Conservation (phyloP, 345 rosid species). For the Viola odorata region DNA sequence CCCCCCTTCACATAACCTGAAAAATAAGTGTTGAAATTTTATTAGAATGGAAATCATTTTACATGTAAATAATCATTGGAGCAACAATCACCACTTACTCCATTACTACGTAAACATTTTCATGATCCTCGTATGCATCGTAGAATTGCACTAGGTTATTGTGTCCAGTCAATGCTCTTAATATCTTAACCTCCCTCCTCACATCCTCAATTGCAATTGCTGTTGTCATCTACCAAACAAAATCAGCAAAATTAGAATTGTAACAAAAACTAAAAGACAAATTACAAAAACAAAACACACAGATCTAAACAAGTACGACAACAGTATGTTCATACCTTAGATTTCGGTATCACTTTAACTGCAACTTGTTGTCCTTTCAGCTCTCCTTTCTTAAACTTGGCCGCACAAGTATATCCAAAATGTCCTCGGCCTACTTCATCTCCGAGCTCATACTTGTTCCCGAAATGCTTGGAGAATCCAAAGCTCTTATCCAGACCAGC, state of each 20-base stretch:
- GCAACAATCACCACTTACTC: conserved; percentile 52
- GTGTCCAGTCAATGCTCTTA: conserved; percentile 86
- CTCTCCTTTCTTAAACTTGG: conserved; percentile 29
- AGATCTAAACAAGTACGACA: not conserved
- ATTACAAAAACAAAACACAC: not conserved
- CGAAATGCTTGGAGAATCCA: conserved; percentile 80
- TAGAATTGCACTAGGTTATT: conserved; percentile 70
- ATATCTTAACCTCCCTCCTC: conserved; percentile 91
- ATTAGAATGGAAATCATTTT: too few species aligned
- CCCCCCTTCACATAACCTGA: conserved; percentile 96
- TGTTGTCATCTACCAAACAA: conserved; percentile 68
- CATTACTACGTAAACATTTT: conserved; percentile 85
- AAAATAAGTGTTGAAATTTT: conserved; percentile 3
- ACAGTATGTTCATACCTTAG: conserved; percentile 45
- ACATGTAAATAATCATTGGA: not conserved
- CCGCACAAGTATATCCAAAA: conserved; percentile 32
- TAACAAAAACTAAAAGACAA: too few species aligned
- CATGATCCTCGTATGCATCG: conserved; percentile 84
- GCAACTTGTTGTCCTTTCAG: conserved; percentile 32
- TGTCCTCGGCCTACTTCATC: conserved; percentile 38
- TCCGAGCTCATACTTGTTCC: conserved; percentile 36
- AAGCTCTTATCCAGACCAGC: conserved; percentile 76
- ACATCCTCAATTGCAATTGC: conserved; percentile 96
- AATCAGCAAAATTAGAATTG: conserved; percentile 4
- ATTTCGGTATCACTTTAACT: conserved; percentile 53